Conservation (phyloP, 768 basidiomycete genomes). For the Pisolithus microcarpus region DNA sequence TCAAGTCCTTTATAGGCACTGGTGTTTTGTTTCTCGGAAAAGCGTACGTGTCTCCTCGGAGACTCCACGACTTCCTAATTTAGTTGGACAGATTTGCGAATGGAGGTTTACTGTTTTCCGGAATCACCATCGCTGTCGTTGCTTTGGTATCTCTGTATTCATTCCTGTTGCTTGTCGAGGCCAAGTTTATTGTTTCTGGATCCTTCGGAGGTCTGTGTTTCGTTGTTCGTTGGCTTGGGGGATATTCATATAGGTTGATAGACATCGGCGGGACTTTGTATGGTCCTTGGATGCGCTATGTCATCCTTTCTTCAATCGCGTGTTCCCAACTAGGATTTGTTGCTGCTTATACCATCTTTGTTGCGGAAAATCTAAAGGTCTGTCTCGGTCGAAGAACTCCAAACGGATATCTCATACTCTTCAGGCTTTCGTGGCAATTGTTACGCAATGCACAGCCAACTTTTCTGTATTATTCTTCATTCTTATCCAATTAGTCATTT, state of each 20-base stretch:
- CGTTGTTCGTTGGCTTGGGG: neutral
- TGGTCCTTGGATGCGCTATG: slow-evolving; percentile 87
- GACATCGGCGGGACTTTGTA: slow-evolving; percentile 93
- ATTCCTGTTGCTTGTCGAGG: slow-evolving; percentile 83
- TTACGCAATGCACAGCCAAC: slow-evolving; percentile 64
- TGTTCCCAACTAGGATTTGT: slow-evolving; percentile 89
- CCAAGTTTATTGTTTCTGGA: slow-evolving; percentile 84
- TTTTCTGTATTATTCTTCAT: slow-evolving; percentile 78
- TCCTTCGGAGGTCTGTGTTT: slow-evolving; percentile 78
- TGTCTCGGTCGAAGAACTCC: neutral
- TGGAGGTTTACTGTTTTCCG: slow-evolving; percentile 88
- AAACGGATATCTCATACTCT: slow-evolving; percentile 8
- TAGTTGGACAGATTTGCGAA: slow-evolving; percentile 70
- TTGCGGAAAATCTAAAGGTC: slow-evolving; percentile 79
- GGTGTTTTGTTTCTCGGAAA: slow-evolving; percentile 94
- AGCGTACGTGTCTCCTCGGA: slow-evolving; percentile 48
- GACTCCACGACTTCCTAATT: slow-evolving; percentile 3
- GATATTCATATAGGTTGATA: slow-evolving; percentile 21
- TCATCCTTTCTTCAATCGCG: slow-evolving; percentile 81
- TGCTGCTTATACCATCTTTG: slow-evolving; percentile 90
- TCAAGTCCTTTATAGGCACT: slow-evolving; percentile 93
- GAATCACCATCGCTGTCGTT: slow-evolving; percentile 68
- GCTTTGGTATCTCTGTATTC: slow-evolving; percentile 86
- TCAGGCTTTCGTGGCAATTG: slow-evolving; percentile 77
- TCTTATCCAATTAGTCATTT: slow-evolving; percentile 72